A percentile compares a stretch with the other conserved stretches of the same genome.
phyloP scores from a whole-genome alignment of 345 rosid species.

The Carallia pectinifolia region DNA sequence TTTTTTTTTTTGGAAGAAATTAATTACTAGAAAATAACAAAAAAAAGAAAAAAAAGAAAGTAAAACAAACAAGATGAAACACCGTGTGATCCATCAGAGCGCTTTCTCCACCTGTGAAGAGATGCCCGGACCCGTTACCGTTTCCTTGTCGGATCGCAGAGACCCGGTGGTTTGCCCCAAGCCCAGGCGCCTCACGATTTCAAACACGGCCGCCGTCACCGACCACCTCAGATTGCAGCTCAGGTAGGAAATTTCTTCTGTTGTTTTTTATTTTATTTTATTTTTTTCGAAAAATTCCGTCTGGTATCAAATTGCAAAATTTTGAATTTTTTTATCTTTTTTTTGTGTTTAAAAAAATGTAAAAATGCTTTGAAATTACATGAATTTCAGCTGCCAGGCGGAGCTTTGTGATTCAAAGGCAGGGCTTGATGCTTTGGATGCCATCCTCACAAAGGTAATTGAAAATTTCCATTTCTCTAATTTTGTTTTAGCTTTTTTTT shows the following conservation, averaged over 20 bases:
- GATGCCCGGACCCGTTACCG: slow-evolving; percentile 36
- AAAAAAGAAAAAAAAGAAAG: background rate
- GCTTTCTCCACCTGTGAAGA: slow-evolving; percentile 51
- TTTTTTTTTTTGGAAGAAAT: too few species aligned
- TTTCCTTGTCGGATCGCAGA: slow-evolving; percentile 37
- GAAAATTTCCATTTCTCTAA: too few species aligned
- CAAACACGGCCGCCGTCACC: slow-evolving; percentile 30
- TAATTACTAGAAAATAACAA: too few species aligned
- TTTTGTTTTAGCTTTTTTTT: background rate
- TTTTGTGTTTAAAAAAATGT: too few species aligned
- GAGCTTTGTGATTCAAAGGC: slow-evolving; percentile 59
- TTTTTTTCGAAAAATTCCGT: too few species aligned
- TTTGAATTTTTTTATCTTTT: too few species aligned
- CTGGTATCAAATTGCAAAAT: too few species aligned
- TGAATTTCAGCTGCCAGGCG: slow-evolving; percentile 59
- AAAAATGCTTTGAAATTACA: background rate
- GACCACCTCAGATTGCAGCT: slow-evolving; percentile 54
- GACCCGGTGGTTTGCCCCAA: slow-evolving; percentile 67
- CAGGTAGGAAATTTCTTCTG: slow-evolving; percentile 29
- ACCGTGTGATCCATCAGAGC: slow-evolving; percentile 55
- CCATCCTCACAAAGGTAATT: slow-evolving; percentile 69
- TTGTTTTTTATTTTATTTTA: background rate
- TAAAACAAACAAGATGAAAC: slow-evolving; percentile 42
- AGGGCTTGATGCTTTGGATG: slow-evolving; percentile 64
- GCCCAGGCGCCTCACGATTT: slow-evolving; percentile 61